A percentile compares a stretch with the other conserved stretches of the same genome.
These are phyloP conservation scores for Fraxinus excelsior DNA, from an alignment of 257 asterid species.

Conservation along the genomic window DNA sequence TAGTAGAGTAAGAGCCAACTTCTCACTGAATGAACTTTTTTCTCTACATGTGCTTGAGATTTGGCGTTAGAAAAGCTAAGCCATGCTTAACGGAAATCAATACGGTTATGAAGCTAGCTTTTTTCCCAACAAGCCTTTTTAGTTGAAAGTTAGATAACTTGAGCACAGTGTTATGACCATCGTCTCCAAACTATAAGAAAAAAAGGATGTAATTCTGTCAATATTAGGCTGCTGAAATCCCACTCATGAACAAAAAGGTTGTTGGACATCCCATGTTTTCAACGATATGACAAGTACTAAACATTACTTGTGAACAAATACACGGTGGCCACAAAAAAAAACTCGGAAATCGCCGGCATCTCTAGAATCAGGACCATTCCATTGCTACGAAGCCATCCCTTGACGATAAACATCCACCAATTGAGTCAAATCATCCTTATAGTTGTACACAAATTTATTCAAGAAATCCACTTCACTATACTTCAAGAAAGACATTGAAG, in stretches of 20 bases:
- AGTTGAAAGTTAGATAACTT: too few species aligned
- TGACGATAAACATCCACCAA: not conserved
- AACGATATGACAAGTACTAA: not conserved
- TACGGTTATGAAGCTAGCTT: not conserved
- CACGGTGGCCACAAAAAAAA: not conserved
- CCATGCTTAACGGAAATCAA: not conserved
- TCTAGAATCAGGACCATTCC: not conserved
- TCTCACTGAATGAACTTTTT: not conserved
- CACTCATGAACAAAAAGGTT: not conserved
- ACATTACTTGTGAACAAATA: not conserved
- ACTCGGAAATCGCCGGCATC: not conserved
- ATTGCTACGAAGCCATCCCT: not conserved
- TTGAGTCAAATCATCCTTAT: not conserved
- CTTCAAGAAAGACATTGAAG: not conserved
- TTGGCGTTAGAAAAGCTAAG: not conserved
- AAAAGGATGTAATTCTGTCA: too few species aligned
- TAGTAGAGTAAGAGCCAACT: not conserved
- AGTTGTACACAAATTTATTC: conserved; percentile 2
- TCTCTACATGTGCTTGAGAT: not conserved
- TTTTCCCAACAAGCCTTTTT: too few species aligned
- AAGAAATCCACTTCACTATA: not conserved
- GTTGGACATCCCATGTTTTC: not conserved
- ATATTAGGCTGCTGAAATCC: not conserved
- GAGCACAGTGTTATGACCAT: too few species aligned
- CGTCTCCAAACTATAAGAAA: too few species aligned